Conservation (phyloP, 306 rosid genomes). For the Rubus idaeus region DNA sequence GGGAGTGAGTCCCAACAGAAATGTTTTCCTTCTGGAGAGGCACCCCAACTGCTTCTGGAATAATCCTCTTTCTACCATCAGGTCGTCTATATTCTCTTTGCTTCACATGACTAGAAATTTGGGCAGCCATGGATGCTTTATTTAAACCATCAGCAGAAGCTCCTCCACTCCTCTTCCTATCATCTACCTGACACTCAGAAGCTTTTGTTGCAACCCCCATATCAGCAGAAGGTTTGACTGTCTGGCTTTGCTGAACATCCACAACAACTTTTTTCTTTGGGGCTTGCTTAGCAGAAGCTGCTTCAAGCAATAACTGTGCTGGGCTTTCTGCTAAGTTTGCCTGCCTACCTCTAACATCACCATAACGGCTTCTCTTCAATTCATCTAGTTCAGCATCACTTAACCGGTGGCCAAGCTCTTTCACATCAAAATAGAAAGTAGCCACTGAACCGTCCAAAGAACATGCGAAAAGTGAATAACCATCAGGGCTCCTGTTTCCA, state of each 20-base stretch:
- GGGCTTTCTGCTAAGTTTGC: conserved; percentile 91
- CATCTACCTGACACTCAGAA: conserved; percentile 56
- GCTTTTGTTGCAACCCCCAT: conserved; percentile 40
- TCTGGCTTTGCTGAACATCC: conserved; percentile 58
- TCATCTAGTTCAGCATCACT: conserved; percentile 84
- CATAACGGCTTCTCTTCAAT: conserved; percentile 84
- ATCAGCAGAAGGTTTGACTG: conserved; percentile 49
- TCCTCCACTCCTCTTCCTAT: conserved; percentile 55
- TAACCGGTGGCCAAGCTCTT: conserved; percentile 86
- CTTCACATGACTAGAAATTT: conserved; percentile 79
- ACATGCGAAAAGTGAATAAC: conserved; percentile 92
- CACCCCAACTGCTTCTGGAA: conserved; percentile 94
- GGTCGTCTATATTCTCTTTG: conserved; percentile 97
- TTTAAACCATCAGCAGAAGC: conserved; percentile 50
- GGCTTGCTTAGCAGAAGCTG: conserved; percentile 71
- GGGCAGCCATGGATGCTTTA: conserved; percentile 55
- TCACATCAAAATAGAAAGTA: conserved; percentile 82
- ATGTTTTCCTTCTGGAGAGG: conserved; percentile 68
- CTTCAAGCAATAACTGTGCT: conserved; percentile 92
- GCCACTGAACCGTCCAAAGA: conserved; percentile 96
- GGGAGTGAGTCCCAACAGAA: conserved; percentile 54
- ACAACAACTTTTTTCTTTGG: conserved; percentile 61
- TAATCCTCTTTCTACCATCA: conserved; percentile 94
- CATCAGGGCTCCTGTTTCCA: conserved; percentile 92
- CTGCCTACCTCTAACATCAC: conserved; percentile 84